Base-by-base conservation (phyloP, 306 rosid species). In the Macrotyloma uniflorum region DNA sequence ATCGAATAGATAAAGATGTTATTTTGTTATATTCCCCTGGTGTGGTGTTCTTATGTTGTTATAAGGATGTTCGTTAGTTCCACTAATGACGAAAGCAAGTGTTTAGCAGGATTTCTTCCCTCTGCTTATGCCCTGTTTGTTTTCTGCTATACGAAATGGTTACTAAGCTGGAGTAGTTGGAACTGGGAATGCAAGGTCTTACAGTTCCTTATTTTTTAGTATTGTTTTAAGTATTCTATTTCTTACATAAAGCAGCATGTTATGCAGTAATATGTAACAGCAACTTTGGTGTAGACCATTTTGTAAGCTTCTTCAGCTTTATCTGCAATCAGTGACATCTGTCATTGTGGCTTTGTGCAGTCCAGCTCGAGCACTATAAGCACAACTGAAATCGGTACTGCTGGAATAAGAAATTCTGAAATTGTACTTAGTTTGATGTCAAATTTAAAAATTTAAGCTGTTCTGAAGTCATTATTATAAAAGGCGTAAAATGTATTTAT, bases 1-100 rank as follows among this genome's bases (percentile, higher is more conserved):
- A 62, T 62, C 38, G 45, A 1, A 68, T 59, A 66, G 67, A 50
- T 50, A 66, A 66, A 70, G 5, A 36, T 80, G 73, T 47, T 47
- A 22, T 64, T 59, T 64, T 36, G 16, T 66, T 75, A 49, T 70
- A 53, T 75, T 57, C 45, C 54, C 66, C 22, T 22, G 42, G 16
- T 36, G 66, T 22, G 42, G 16, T 36, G 66, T 63, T 67, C 16
- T 47, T 4, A 9, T 53, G 19, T 32, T 51, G 57, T 57, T 67
- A 36, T 10, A 67, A 45, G 38, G 62, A 24, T 67, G 32, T 24
- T 23, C 10, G 36, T 30, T 64, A 36, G 20, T 63, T 64, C 32
- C 20, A 38, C 40, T 38, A 20, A 20, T 11, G 22, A 38, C 19
- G 16, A 64, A 64, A 35, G n/a, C 46, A 30, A 4, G 16, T n/a